These are phyloP conservation scores for Collariella sp. DNA, from an alignment of 495 filamentous ascomycete species.

Conservation along the genomic window DNA sequence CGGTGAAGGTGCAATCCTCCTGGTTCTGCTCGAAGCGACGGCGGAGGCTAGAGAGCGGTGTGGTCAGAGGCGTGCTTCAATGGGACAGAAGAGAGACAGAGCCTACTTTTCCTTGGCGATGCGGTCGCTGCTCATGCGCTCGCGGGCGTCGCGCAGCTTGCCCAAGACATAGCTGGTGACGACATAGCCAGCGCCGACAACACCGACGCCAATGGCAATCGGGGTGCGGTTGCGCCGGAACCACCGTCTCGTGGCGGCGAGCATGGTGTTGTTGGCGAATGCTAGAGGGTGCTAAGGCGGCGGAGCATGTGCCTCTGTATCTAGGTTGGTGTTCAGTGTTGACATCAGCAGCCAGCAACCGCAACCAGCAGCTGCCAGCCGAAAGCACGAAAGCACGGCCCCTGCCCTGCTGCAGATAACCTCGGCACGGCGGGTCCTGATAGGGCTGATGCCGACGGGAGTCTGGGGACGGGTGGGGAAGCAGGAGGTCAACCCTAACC, in stretches of 20 bases:
- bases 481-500: slow-evolving; percentile 4
- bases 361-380: too few relatives aligned
- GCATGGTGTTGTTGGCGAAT: slow-evolving; percentile 47
- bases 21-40: slow-evolving; percentile 97
- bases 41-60: slow-evolving; percentile 54
- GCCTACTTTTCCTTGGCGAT: slow-evolving; percentile 94
- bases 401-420: slow-evolving; percentile 12
- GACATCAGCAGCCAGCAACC: neutral
- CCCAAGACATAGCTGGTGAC: slow-evolving; percentile 83
- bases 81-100: too few relatives aligned
- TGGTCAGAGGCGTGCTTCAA: too few relatives aligned
- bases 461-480: neutral
- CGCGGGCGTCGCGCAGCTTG: slow-evolving; percentile 84
- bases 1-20: slow-evolving; percentile 96
- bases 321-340: neutral
- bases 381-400: neutral
- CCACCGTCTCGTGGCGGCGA: slow-evolving; percentile 77
- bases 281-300: neutral
- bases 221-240: slow-evolving; percentile 83
- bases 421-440: slow-evolving; percentile 18
- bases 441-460: slow-evolving; percentile 5
- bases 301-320: neutral
- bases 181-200: slow-evolving; percentile 84
- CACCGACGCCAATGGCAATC: slow-evolving; percentile 76
- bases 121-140: slow-evolving; percentile 90